Base-by-base conservation (phyloP, 2,329 filamentous ascomycete genomes). In the Diaporthe sp. region DNA sequence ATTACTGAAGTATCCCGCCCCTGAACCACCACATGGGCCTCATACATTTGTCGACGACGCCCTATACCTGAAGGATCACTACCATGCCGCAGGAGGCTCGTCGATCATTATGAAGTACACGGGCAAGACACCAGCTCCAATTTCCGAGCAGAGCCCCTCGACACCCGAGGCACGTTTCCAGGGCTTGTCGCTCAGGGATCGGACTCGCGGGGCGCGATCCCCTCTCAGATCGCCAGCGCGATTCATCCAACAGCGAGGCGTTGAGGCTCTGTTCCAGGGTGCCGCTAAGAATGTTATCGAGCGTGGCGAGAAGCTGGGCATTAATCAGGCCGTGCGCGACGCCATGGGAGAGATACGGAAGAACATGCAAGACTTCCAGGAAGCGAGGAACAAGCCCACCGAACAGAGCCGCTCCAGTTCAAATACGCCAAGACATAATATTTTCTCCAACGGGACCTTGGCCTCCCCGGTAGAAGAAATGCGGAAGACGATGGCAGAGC, bases 11-110 rank as follows among this genome's bases (percentile, higher is more conserved):
- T 98, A 98, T 79, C 95, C 95, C 2, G 87, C 91, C 1, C 93
- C 93, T 3, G 81, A 87, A 7, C 84, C 87, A 3, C 88, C 92
- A 1, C 86, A 93, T 78, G 91, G 92, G 0, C 93, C 96, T 22
- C 91, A 94, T 78, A 94, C 92, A 0, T 95, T 98, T 79, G 94
- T 98, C 63, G 91, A 95, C 75, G 97, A 99, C 84, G 97, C 95
- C 1, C 83, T 97, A 3, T 95, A 93, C 80, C 87, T 97, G 3
- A 88, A 88, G 58, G 87, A 92, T 55, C 92, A 96, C 80, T 88
- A 94, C 47, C 89, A 89, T 75, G 81, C 86, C 1, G 85, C 89
- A 20, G 93, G 93, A 7, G 94, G 93, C 15, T 87, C 89, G 28
- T 86, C 89, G 12, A 87, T 96, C 25, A 92, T 96, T 31, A 85